Evolutionary conservation across 208 protist species (phyloP), one percentile per base, ranked within the genome.

Genomic region (Angomonas deanei): DNA sequence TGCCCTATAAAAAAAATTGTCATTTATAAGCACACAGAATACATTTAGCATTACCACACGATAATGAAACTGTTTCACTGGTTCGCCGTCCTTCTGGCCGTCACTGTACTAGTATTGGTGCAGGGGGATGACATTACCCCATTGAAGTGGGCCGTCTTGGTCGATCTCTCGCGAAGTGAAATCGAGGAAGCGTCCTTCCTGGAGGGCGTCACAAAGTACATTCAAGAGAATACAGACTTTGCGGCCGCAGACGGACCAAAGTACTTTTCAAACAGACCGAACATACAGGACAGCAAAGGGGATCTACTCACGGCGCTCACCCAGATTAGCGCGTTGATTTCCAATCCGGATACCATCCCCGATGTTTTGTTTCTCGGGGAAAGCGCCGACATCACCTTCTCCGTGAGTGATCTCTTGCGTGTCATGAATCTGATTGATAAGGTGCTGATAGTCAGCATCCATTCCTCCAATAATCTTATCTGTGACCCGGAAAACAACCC

Each of bases 301-400:
- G 77, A 71, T 66, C 54, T 88, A 38, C 59, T 91, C 36, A 81
- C 61, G 0, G 84, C 87, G 6, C 68, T 94, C 32, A 62, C 64
- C 0, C 53, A 76, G 47, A 27, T 94, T n/a, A 73, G 67, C 23
- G 28, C 73, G 21, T 36, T 87, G 11, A 36, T 91, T 11, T 47
- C n/a, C 24, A 42, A 79, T 48, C n/a, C 28, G 11, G 21, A 13
- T 30, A 64, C 65, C 21, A 66, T 83, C 46, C 76, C 84, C 1
- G 77, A 80, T 59, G 67, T 91, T 11, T 39, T 93, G 21, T 88
- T 94, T 59, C 65, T 94, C 24, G 83, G 72, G 13, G 83, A 91
- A 58, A 83, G 72, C 13, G 65, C 78, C 0, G 82, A 86, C 57
- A 79, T 94, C 10, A 85, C 82, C 0, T 63, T 74, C 13, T 78